Base-by-base conservation (phyloP, 352 stramenopile species). In the Globisporangium recalcitrans region DNA sequence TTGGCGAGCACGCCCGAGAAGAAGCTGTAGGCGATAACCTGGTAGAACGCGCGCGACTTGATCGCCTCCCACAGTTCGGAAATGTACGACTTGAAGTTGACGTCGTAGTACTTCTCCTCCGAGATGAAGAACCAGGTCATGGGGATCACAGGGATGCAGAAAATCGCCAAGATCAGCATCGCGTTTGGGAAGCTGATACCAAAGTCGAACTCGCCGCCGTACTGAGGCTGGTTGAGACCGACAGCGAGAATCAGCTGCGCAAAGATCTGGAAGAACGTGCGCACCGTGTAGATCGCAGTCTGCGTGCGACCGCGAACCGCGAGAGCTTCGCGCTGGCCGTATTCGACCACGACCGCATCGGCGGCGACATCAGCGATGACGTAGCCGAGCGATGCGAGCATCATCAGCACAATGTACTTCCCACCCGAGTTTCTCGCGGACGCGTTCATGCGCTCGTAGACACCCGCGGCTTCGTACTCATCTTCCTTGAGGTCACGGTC, bases 311-410 rank as follows among this genome's bases (percentile, higher is more conserved):
- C 77, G 31, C 74, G 77, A 26, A 69, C 74, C n/a, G 60, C 70
- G 31, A 70, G 64, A 1, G 72, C 70, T 44, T 86, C 74, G 5
- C 77, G 72, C 58, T 86, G 77, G 4, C 74, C 71, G 49, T 80
- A 58, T 55, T 84, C 75, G n/a, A 86, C 73, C 62, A 84, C 71
- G 49, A 86, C 71, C 21, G 61, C 72, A 46, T 86, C 77, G 42
- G 74, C 77, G 4, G 74, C 71, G 2, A 82, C 74, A 16, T 86
- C 77, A 4, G 73, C 70, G 46, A 77, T 57, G 14, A 84, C 62
- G 49, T 80, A 86, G 5, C 74, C 71, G n/a, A 85, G 68, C 22
- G 72, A 70, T 6, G 74, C 71, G 24, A 79, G 24, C 60, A 75
- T 72, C 69, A 81, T 79, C 32, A 80, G 69, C n/a, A 83, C 58